phyloP scores from a whole-genome alignment of 805 yeast species.

The Blastobotrys parvus region DNA sequence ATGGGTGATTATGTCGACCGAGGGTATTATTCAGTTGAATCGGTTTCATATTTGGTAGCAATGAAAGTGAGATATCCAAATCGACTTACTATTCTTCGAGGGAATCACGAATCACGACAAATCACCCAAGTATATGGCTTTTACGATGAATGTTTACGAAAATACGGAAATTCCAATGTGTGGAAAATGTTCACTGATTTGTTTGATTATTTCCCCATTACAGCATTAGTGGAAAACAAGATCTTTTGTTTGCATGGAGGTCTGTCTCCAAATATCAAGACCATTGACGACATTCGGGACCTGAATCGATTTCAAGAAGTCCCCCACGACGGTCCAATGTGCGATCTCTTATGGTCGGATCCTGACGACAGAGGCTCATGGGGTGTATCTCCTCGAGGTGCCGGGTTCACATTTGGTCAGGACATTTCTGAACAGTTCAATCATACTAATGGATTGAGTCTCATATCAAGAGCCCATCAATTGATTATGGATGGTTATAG shows the following conservation, averaged over 20 bases:
- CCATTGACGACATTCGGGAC: conserved; percentile 89
- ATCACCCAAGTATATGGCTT: conserved; percentile 96
- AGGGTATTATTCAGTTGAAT: conserved; percentile 83
- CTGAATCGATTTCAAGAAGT: conserved; percentile 92
- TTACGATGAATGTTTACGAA: conserved; percentile 91
- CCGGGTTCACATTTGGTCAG: conserved; percentile 98
- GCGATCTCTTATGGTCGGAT: conserved; percentile 93
- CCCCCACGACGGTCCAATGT: conserved; percentile 98
- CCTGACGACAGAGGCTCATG: conserved; percentile 98
- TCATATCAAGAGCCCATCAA: conserved; percentile 95
- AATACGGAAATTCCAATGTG: conserved; percentile 87
- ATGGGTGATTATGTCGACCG: conserved; percentile 91
- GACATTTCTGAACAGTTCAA: conserved; percentile 93
- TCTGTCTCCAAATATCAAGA: conserved; percentile 93
- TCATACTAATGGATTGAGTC: conserved; percentile 79
- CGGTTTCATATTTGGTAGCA: conserved; percentile 83
- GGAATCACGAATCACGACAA: conserved; percentile 93
- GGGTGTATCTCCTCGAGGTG: conserved; percentile 98
- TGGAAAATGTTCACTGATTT: conserved; percentile 92
- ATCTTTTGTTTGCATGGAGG: conserved; percentile 95
- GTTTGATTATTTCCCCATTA: conserved; percentile 91
- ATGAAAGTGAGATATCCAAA: conserved; percentile 92
- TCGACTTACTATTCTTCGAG: conserved; percentile 87
- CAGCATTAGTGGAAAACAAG: conserved; percentile 88
- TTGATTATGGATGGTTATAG: conserved; percentile 95